Percentiles rank a stretch among this genome's conserved stretches.
These are phyloP conservation scores for Sporobolus alterniflorus DNA, from an alignment of 202 grass and related monocot species.

Conservation along the genomic window DNA sequence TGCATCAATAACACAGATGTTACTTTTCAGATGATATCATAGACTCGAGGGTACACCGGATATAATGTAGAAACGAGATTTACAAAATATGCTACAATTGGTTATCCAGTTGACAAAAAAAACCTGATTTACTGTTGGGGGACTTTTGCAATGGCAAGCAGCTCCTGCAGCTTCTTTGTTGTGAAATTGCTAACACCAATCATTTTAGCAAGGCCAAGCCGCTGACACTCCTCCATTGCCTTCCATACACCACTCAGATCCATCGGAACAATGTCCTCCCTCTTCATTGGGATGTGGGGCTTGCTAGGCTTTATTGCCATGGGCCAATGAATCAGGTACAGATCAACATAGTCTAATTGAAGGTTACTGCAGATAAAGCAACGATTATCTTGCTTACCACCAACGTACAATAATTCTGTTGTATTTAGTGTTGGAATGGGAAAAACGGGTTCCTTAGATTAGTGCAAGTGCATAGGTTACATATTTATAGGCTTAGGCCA, in stretches of 20 bases:
- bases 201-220: conserved; percentile 59
- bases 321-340: conserved; percentile 76
- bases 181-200: conserved; percentile 94
- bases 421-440: too few relatives aligned
- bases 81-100: conserved; percentile 33
- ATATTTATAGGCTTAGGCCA: too few relatives aligned
- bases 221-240: conserved; percentile 82
- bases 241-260: conserved; percentile 68
- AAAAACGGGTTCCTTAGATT: too few relatives aligned
- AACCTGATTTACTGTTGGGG: conserved; percentile 74
- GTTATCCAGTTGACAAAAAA: conserved; percentile 15
- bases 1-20: background rate
- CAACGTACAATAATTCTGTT: background rate
- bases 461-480: too few relatives aligned
- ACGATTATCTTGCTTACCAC: background rate
- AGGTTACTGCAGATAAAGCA: conserved; percentile 53
- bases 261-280: conserved; percentile 58
- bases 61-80: background rate
- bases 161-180: conserved; percentile 48
- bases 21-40: conserved; percentile 32
- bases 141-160: conserved; percentile 58
- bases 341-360: conserved; percentile 74
- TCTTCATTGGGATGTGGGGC: conserved; percentile 40
- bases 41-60: conserved; percentile 21
- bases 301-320: conserved; percentile 58